These are phyloP conservation scores for Phytopythium oedochilum DNA, from an alignment of 352 stramenopile genomes.

Conservation along the genomic window DNA sequence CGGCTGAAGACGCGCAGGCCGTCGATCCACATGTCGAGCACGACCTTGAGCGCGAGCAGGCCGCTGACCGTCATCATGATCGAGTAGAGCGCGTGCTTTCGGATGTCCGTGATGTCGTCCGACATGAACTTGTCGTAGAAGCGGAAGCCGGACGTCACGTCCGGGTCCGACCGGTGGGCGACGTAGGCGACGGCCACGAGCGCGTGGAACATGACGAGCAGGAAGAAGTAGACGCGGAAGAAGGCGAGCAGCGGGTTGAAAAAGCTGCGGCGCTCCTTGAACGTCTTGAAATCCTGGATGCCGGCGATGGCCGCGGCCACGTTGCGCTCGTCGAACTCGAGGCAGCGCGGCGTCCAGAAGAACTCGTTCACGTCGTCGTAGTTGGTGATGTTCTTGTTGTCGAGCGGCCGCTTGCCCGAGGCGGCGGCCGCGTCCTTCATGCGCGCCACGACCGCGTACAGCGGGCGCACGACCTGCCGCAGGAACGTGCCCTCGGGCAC, in stretches of 20 bases:
- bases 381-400: slow-evolving; percentile 88
- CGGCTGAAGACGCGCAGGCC: slow-evolving; percentile 66
- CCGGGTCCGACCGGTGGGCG: slow-evolving; percentile 61
- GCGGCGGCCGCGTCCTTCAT: slow-evolving; percentile 38
- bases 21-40: slow-evolving; percentile 83
- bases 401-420: slow-evolving; percentile 18
- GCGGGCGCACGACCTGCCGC: slow-evolving; percentile 58
- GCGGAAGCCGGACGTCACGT: slow-evolving; percentile 36
- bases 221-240: slow-evolving; percentile 87
- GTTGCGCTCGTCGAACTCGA: slow-evolving; percentile 82
- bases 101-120: slow-evolving; percentile 54
- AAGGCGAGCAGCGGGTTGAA: slow-evolving; percentile 79
- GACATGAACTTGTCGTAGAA: slow-evolving; percentile 80
- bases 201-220: slow-evolving; percentile 76
- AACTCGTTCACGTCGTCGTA: slow-evolving; percentile 91
- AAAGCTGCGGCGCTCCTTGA: slow-evolving; percentile 80
- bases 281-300: slow-evolving; percentile 79
- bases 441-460: slow-evolving; percentile 77
- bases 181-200: slow-evolving; percentile 81
- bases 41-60: slow-evolving; percentile 57
- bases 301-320: slow-evolving; percentile 64
- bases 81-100: slow-evolving; percentile 72
- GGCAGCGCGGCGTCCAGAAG: slow-evolving; percentile 75
- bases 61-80: slow-evolving; percentile 65
- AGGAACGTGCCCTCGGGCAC: slow-evolving; percentile 71